These are phyloP conservation scores for Xylaria digitata DNA, from an alignment of 2,329 filamentous ascomycete species.

Conservation along the genomic window DNA sequence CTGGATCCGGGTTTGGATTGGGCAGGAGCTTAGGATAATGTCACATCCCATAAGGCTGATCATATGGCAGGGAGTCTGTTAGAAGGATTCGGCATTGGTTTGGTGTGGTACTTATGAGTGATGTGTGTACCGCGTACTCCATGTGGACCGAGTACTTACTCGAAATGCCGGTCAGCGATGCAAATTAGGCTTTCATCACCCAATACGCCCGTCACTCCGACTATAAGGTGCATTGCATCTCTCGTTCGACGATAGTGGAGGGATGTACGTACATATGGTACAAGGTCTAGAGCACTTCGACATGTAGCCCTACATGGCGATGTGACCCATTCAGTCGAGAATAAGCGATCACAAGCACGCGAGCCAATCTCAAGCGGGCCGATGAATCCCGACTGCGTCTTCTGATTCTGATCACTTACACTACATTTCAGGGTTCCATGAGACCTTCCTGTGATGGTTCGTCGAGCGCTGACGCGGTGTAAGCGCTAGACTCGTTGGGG, in stretches of 20 bases:
- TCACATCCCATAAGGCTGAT: conserved; percentile 39
- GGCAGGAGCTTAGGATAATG: conserved; percentile 31
- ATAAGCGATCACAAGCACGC: conserved; percentile 26
- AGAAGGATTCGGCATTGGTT: conserved; percentile 36
- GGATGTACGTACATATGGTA: conserved; percentile 11
- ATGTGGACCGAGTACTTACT: conserved; percentile 10
- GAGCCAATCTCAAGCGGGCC: conserved; percentile 25
- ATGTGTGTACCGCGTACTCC: conserved; percentile 19
- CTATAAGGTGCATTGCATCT: conserved; percentile 24
- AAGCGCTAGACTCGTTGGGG: conserved; percentile 40
- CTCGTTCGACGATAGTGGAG: conserved; percentile 6
- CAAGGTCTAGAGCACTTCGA: conserved; percentile 20
- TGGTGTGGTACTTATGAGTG: conserved; percentile 27
- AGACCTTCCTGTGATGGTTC: conserved; percentile 38
- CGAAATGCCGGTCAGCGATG: conserved; percentile 26
- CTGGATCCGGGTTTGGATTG: conserved; percentile 17
- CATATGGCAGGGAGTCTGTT: conserved; percentile 24
- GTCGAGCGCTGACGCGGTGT: conserved; percentile 37
- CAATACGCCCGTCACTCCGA: conserved; percentile 9
- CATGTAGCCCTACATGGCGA: conserved; percentile 37
- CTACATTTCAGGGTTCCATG: conserved; percentile 21
- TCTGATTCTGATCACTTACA: conserved; percentile 30
- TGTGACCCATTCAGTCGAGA: conserved; percentile 22
- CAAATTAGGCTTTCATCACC: conserved; percentile 15
- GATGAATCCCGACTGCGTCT: conserved; percentile 24